phyloP scores from a whole-genome alignment of 495 filamentous ascomycete species.

The Penicillium coffeae region DNA sequence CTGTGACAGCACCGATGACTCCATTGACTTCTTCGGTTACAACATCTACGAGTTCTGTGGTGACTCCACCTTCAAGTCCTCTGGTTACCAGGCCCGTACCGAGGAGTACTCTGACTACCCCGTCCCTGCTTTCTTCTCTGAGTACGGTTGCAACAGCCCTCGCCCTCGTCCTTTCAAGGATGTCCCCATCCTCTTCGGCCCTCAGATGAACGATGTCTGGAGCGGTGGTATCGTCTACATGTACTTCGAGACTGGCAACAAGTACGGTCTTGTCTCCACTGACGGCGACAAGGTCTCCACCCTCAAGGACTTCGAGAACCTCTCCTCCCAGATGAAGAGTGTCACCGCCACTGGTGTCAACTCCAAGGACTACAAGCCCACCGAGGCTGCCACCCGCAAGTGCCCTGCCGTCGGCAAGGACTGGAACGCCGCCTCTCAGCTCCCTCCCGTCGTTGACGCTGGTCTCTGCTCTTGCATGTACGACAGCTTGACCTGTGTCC shows the following conservation, averaged over 20 bases:
- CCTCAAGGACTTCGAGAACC: conserved; percentile 68
- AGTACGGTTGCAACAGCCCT: conserved; percentile 90
- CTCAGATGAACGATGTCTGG: conserved; percentile 79
- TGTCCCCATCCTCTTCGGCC: conserved; percentile 73
- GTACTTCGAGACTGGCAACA: conserved; percentile 90
- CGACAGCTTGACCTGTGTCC: conserved; percentile 64
- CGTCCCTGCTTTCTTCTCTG: conserved; percentile 94
- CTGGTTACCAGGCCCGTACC: conserved; percentile 77
- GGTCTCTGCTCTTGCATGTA: conserved; percentile 85
- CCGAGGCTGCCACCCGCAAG: conserved; percentile 62
- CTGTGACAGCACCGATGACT: conserved; percentile 64
- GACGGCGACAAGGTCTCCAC: conserved; percentile 52
- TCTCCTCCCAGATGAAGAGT: conserved; percentile 66
- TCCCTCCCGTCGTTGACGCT: conserved; percentile 82
- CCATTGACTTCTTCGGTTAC: conserved; percentile 98
- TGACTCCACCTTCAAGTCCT: conserved; percentile 63
- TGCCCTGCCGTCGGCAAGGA: conserved; percentile 65
- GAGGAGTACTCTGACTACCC: conserved; percentile 82
- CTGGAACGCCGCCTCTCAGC: conserved; percentile 67
- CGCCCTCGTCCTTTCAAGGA: conserved; percentile 80
- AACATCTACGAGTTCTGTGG: conserved; percentile 99
- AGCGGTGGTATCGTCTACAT: conserved; percentile 97
- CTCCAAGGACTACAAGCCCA: conserved; percentile 59
- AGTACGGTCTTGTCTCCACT: conserved; percentile 80
- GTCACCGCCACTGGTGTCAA: conserved; percentile 62